These are phyloP conservation scores for Corylus heterophylla DNA, from an alignment of 306 rosid species.

Conservation along the genomic window DNA sequence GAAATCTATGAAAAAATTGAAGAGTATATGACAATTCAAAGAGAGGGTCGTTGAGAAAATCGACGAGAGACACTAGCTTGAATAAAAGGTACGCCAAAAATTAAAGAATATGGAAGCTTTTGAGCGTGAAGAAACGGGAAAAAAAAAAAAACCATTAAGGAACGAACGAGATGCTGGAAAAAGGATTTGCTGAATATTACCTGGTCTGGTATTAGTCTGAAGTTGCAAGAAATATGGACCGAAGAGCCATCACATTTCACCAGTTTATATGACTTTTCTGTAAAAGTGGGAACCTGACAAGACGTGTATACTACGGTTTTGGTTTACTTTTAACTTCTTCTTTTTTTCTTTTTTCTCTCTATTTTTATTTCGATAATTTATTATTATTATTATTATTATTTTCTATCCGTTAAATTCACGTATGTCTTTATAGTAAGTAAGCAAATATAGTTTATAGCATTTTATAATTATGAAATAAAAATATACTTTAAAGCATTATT, in stretches of 20 bases:
- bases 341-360: neutral
- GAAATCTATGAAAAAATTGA: slow-evolving; percentile 17
- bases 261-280: slow-evolving; percentile 25
- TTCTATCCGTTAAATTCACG: too few species aligned
- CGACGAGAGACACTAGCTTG: slow-evolving; percentile 19
- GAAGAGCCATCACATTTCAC: slow-evolving; percentile 29
- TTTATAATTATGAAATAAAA: too few species aligned
- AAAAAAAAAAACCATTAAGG: neutral
- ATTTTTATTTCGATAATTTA: neutral
- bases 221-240: slow-evolving; percentile 68
- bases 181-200: slow-evolving; percentile 42
- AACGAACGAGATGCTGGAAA: slow-evolving; percentile 5
- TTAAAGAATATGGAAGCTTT: slow-evolving; percentile 25
- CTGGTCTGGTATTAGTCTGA: slow-evolving; percentile 27
- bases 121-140: slow-evolving; percentile 5
- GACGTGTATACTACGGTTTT: slow-evolving; percentile 36
- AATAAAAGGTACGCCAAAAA: slow-evolving; percentile 22
- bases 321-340: neutral
- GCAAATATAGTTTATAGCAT: too few species aligned
- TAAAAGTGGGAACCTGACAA: slow-evolving; percentile 45
- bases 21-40: slow-evolving; percentile 16
- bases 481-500: neutral
- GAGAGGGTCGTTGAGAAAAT: slow-evolving; percentile 33
- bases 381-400: too few species aligned
- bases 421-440: too few species aligned